Base-by-base conservation (phyloP, 192 early-diverging fungal species). In the Ramicandelaber brevisporus region DNA sequence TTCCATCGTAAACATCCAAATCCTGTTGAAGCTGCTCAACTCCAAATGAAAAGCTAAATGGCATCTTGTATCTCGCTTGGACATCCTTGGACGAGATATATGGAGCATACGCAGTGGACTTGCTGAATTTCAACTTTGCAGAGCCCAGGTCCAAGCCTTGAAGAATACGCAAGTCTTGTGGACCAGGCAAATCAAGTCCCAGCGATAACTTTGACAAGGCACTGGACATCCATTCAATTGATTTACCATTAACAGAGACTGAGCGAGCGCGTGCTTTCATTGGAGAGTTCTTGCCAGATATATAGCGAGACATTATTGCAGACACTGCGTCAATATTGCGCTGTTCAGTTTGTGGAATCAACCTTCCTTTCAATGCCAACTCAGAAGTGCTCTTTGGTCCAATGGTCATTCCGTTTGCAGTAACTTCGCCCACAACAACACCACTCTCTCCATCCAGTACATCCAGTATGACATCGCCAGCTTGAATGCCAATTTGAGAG, bases 11-110 rank as follows among this genome's bases (percentile, higher is more conserved):
- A 4, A 25, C 31, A n/a, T n/a, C 4, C 19, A 22, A 12, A 4
- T n/a, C n/a, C 28, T n/a, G 17, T 23, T 24, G 39, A 38, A 21
- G 19, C 14, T 16, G 23, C 5, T 13, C 5, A 15, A 53, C 27
- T 12, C 31, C 37, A 21, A 53, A 30, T 29, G 51, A 46, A 41
- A 53, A 53, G 23, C 51, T 46, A 12, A 53, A 53, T 8, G 51
- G 51, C 38, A 20, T 40, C 19, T 50, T 29, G 26, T 50, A 26
- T 14, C 40, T 28, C 28, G 57, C 57, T 10, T 50, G 30, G 24
- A 57, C 29, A 17, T 30, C 37, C 34, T 28, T 57, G 16, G 61
- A 64, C 10, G 44, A 40, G 2, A 44, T 38, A 20, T 33, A 26
- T 4, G 27, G 27, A n/a, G 27, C 27, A 14, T 28, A 28, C 5